phyloP scores from a whole-genome alignment of 1,284 basidiomycete genomes.

The Earliella scabrosa region DNA sequence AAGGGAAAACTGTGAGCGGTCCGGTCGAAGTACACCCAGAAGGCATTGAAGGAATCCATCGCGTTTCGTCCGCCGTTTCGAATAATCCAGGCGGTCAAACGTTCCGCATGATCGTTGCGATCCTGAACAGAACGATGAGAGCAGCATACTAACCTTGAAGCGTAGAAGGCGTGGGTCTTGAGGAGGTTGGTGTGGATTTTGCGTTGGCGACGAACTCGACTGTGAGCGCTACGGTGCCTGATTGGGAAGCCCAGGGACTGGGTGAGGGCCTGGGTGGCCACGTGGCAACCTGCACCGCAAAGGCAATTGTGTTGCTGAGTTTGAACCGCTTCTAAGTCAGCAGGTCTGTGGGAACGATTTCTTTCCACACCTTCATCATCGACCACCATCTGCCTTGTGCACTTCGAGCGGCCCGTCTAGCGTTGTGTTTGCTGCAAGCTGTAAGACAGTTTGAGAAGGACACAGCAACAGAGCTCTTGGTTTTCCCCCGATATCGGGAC shows the following conservation, averaged over 20 bases:
- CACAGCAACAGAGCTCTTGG: conserved; percentile 13
- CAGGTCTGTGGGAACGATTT: conserved; percentile 30
- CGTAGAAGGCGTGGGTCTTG: conserved; percentile 32
- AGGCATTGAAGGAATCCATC: conserved; percentile 36
- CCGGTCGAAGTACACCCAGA: conserved; percentile 30
- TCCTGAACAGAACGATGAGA: conserved; percentile 11
- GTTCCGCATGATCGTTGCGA: conserved; percentile 1
- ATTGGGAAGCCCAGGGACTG: conserved; percentile 21
- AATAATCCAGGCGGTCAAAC: not conserved
- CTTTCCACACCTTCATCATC: conserved; percentile 49
- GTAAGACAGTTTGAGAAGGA: conserved; percentile 33
- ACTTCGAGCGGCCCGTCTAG: conserved; percentile 22
- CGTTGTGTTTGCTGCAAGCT: conserved; percentile 24
- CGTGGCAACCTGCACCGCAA: conserved; percentile 7
- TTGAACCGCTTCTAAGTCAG: conserved; percentile 29
- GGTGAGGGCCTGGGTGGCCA: conserved; percentile 23
- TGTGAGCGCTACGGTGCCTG: conserved; percentile 10
- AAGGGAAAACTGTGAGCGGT: conserved; percentile 28
- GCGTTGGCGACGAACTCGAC: conserved; percentile 15
- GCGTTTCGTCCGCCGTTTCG: conserved; percentile 12
- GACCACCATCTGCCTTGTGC: conserved; percentile 45
- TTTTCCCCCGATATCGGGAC: conserved; percentile 14
- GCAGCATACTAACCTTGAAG: conserved; percentile 36
- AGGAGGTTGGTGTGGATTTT: conserved; percentile 34
- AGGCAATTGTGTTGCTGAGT: conserved; percentile 33